Evolutionary conservation across 2,329 filamentous ascomycete genomes (phyloP), one percentile per base, ranked within the genome.

Genomic region (Dactylellina haptotyla): DNA sequence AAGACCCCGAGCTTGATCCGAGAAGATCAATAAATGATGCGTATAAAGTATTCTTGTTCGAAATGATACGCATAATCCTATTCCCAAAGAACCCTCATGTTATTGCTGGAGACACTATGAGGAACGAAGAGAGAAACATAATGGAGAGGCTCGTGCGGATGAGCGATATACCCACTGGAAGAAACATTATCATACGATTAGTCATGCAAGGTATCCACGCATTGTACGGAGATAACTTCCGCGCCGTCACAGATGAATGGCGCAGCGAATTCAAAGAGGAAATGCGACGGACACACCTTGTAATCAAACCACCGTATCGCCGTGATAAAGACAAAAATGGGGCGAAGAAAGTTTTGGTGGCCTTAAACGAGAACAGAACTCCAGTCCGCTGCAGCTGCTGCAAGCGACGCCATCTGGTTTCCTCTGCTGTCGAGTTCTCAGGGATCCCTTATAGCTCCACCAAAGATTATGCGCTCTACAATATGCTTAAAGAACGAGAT

Each of bases 231-330:
- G 9, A 28, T 3, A n/a, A 54, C 4, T 61, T 66, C 14, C 26
- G 28, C n/a, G 32, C 30, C 9, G 30, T 73, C 32, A 23, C 54
- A 4, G 50, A 61, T 32, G 46, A 56, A 8, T 73, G 69, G 69
- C 61, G 69, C 10, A 37, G 41, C 10, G 69, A 73, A 30, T 73
- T 73, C 41, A 56, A 32, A 18, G 61, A 66, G 14, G 69, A 51
- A 16, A 54, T 66, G 46, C 54, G 69, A 25, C 45, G 61, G 0
- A 14, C 39, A 4, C 46, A 18, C 2, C 3, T 66, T 3, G 25
- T 23, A 5, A 16, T 61, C 9, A 45, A 32, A 9, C 32, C 14
- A 4, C 61, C 69, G 2, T 50, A 28, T 18, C 30, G 48, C 3
- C 61, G 56, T 20, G 23, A 62, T 2, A 46, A 23, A 25, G 54